These are phyloP conservation scores for Amphibolis antarctica DNA, from an alignment of 106 monocot genomes.

Conservation along the genomic window DNA sequence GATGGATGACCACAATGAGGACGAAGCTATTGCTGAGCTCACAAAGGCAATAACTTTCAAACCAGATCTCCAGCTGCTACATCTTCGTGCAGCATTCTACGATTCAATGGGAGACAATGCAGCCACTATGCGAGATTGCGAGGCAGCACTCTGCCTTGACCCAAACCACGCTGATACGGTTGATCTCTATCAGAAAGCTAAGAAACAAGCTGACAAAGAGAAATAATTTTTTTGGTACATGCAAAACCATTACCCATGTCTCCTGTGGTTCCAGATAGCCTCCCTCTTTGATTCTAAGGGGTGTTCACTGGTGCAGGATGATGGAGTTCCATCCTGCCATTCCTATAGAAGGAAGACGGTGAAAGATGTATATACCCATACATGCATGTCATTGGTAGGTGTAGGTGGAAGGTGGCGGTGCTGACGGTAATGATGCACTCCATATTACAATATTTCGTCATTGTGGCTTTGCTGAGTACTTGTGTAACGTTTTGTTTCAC, in stretches of 20 bases:
- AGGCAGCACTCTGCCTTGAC: slow-evolving; percentile 88
- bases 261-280: neutral
- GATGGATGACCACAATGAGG: slow-evolving; percentile 86
- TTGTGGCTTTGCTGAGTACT: neutral
- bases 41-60: slow-evolving; percentile 72
- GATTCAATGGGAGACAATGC: slow-evolving; percentile 56
- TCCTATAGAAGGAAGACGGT: neutral
- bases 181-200: slow-evolving; percentile 61
- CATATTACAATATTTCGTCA: neutral
- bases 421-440: neutral
- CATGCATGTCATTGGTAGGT: neutral
- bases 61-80: slow-evolving; percentile 82
- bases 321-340: neutral
- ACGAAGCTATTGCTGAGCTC: slow-evolving; percentile 75
- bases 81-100: slow-evolving; percentile 85
- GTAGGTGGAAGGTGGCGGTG: neutral
- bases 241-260: neutral
- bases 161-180: slow-evolving; percentile 61
- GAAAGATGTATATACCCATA: neutral
- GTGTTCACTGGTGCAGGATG: neutral
- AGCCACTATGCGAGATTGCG: slow-evolving; percentile 58
- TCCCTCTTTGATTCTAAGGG: neutral
- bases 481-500: neutral
- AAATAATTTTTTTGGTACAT: slow-evolving; percentile 1
- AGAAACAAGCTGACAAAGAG: slow-evolving; percentile 9